Conservation (phyloP, 495 filamentous ascomycete genomes). For the Cladorrhinum samala region DNA sequence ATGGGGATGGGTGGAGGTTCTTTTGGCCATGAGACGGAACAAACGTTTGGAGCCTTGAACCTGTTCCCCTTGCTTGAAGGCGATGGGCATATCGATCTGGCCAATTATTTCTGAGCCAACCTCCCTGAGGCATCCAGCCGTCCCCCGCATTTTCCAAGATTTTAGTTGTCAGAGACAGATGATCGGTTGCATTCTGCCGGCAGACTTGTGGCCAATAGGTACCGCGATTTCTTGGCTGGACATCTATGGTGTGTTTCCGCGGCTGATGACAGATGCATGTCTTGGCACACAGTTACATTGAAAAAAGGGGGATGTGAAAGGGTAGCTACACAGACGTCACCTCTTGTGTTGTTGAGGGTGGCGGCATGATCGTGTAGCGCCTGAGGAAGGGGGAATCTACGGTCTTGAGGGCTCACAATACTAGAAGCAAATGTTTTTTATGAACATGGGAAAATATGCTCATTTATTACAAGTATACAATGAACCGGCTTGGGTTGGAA, state of each 20-base stretch:
- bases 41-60: constrained; percentile 37
- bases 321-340: background rate
- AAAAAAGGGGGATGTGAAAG: background rate
- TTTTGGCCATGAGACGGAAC: constrained; percentile 26
- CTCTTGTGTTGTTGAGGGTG: too few relatives aligned
- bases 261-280: too few relatives aligned
- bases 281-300: background rate
- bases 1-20: constrained; percentile 14
- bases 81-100: constrained; percentile 40
- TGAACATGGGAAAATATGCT: background rate
- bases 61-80: constrained; percentile 39
- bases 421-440: too few relatives aligned
- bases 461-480: background rate
- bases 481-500: background rate
- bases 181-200: constrained; percentile 13
- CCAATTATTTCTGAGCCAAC: constrained; percentile 30
- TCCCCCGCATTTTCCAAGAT: constrained; percentile 6
- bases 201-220: constrained; percentile 6
- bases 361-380: too few relatives aligned
- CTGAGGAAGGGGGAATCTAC: too few relatives aligned
- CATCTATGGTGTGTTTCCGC: background rate
- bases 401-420: too few relatives aligned
- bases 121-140: background rate
- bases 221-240: constrained; percentile 2
- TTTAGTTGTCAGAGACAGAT: constrained; percentile 10